Conservation (phyloP, 2,329 filamentous ascomycete species). For the Cylindrodendrum hubeiense region DNA sequence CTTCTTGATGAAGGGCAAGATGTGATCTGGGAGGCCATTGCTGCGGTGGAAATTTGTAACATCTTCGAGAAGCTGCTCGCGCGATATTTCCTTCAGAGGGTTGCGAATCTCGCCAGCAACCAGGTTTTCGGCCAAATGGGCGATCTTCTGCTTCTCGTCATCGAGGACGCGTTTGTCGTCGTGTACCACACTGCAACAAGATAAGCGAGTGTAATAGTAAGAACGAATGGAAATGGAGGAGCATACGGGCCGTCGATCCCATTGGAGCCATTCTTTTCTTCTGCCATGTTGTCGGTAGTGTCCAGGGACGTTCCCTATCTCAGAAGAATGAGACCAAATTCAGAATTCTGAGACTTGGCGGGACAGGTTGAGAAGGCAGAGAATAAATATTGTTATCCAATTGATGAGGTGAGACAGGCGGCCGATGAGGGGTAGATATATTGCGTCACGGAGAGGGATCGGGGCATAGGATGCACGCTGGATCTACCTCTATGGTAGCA, state of each 20-base stretch:
- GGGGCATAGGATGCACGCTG: not conserved
- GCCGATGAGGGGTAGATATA: conserved; percentile 22
- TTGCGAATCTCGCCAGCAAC: conserved; percentile 56
- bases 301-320: not conserved
- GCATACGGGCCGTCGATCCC: conserved; percentile 6
- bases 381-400: not conserved
- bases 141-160: conserved; percentile 22
- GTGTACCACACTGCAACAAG: not conserved
- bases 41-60: conserved; percentile 66
- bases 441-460: conserved; percentile 4
- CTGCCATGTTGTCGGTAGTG: conserved; percentile 12
- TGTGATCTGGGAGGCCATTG: conserved; percentile 59
- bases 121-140: conserved; percentile 32
- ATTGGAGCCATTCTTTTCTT: conserved; percentile 20
- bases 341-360: not conserved
- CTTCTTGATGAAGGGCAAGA: conserved; percentile 53
- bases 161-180: not conserved
- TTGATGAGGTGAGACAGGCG: not conserved
- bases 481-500: conserved; percentile 3
- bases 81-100: conserved; percentile 62
- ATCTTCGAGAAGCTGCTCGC: conserved; percentile 63
- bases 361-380: not conserved
- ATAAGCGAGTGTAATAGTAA: not conserved
- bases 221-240: not conserved
- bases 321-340: not conserved